Percentiles rank a stretch among this genome's conserved stretches.
These are phyloP conservation scores for Triticum monococcum DNA, from an alignment of 176 grass and related monocot genomes.

Conservation along the genomic window DNA sequence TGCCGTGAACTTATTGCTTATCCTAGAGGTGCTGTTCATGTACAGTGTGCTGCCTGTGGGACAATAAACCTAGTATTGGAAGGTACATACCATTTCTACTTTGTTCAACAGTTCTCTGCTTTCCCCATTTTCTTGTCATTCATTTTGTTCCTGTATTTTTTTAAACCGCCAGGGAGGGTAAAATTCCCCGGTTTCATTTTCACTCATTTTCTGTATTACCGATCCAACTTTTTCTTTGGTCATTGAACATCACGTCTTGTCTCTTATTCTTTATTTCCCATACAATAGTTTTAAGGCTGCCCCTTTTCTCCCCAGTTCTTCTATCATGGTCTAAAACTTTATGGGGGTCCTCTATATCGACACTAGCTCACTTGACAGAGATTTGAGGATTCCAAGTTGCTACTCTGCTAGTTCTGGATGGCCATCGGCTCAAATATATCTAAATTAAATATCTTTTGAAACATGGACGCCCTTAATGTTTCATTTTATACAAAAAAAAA, in stretches of 20 bases:
- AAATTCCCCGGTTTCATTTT: background rate
- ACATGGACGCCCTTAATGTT: slow-evolving; percentile 13
- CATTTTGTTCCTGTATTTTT: slow-evolving; percentile 18
- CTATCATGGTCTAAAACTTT: background rate
- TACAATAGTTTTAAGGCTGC: slow-evolving; percentile 2
- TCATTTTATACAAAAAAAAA: background rate
- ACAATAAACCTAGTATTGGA: slow-evolving; percentile 84
- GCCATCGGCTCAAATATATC: slow-evolving; percentile 15
- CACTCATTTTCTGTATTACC: slow-evolving; percentile 12
- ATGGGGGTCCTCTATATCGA: background rate
- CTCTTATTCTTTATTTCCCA: slow-evolving; percentile 13
- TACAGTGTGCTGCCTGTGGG: slow-evolving; percentile 69
- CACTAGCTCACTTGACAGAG: background rate
- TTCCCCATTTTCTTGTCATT: slow-evolving; percentile 3
- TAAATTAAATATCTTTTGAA: slow-evolving; percentile 20
- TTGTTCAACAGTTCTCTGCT: background rate
- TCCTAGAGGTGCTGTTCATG: slow-evolving; percentile 57
- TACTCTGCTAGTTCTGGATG: background rate
- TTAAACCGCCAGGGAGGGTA: background rate
- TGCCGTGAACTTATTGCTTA: slow-evolving; percentile 74
- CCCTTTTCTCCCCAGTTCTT: background rate
- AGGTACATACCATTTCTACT: slow-evolving; percentile 44
- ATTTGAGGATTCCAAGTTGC: background rate
- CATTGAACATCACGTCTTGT: slow-evolving; percentile 11
- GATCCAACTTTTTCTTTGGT: background rate